Conservation (phyloP, 768 basidiomycete species). For the Rhodosporidiobolus odoratus region DNA sequence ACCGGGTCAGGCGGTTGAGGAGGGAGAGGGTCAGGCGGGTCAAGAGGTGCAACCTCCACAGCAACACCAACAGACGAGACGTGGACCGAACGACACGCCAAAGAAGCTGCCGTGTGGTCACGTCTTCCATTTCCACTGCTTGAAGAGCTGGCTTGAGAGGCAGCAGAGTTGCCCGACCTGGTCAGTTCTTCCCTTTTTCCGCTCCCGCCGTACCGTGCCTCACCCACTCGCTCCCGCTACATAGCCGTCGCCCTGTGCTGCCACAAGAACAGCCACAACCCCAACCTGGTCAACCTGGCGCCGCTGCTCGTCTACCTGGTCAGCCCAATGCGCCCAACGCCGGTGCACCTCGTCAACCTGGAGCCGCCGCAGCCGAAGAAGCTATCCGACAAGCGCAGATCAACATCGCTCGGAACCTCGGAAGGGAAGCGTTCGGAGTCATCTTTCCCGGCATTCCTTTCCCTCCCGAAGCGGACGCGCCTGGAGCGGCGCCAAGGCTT, state of each 20-base stretch:
- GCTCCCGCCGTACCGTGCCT: slow-evolving; percentile 31
- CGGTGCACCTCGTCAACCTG: neutral
- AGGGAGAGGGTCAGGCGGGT: slow-evolving; percentile 20
- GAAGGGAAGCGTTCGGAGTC: slow-evolving; percentile 39
- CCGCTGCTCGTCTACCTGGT: neutral
- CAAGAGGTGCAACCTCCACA: slow-evolving; percentile 38
- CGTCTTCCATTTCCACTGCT: slow-evolving; percentile 95
- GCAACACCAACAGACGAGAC: slow-evolving; percentile 28
- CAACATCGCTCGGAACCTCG: slow-evolving; percentile 38
- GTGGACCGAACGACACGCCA: slow-evolving; percentile 69
- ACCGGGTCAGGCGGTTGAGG: slow-evolving; percentile 26
- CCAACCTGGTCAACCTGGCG: slow-evolving; percentile 19
- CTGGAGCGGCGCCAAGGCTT: slow-evolving; percentile 1
- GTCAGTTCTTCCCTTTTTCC: slow-evolving; percentile 51
- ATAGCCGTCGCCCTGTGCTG: slow-evolving; percentile 40
- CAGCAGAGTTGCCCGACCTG: slow-evolving; percentile 99
- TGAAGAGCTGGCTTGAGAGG: slow-evolving; percentile 93
- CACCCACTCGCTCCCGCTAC: slow-evolving; percentile 1
- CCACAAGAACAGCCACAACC: slow-evolving; percentile 25
- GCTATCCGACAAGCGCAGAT: slow-evolving; percentile 45
- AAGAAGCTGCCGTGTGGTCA: slow-evolving; percentile 97
- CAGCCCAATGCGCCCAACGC: slow-evolving; percentile 7
- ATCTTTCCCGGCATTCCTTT: slow-evolving; percentile 42
- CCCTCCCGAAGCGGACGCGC: slow-evolving; percentile 21
- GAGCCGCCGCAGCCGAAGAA: slow-evolving; percentile 38